Evolutionary conservation across 305 asterid species (phyloP), one percentile per base, ranked within the genome.

Genomic region (Fraxinus floribunda): DNA sequence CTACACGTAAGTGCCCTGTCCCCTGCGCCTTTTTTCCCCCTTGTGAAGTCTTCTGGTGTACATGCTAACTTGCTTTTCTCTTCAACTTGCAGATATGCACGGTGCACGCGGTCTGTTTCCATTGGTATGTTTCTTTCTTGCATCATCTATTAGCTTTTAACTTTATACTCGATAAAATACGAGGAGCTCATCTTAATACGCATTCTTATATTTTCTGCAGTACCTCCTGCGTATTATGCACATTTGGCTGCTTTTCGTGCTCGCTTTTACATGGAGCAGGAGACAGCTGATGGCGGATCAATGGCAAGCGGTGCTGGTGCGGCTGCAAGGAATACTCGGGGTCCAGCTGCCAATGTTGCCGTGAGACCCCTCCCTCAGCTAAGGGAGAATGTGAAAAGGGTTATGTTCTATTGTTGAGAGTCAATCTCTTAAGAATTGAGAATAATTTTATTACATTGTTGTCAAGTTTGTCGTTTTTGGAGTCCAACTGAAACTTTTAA

Each of bases 231-330:
- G 30, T 96, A 96, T 80, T 96, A 96, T 80, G 99, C 98, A 0
- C 98, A 96, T 86, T 81, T 96, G 85, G 99, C 99, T 70, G 99
- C 99, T 20, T 96, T 96, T 64, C 92, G 98, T 57, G 99, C 98
- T 26, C 94, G 99, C 7, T 94, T 92, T 80, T 96, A 96, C 76
- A 91, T 94, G 98, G 98, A 94, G 87, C 97, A 94, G 0, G 98
- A 93, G 77, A 91, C 93, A 15, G 92, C 95, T 0, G 99, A 96
- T 44, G 90, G 95, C 68, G 99, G 95, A 3, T 94, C 98, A 0
- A 85, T 94, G 90, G 82, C 91, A n/a, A 92, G 97, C 36, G 91
- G 90, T 22, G 93, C 90, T 5, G 89, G 92, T 3, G 87, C 77
- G 11, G 89, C 91, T 3, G 88, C 78, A 15, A 89, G 97, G 89